phyloP scores from a whole-genome alignment of 2,329 filamentous ascomycete species.

The Exophiala aquamarina region DNA sequence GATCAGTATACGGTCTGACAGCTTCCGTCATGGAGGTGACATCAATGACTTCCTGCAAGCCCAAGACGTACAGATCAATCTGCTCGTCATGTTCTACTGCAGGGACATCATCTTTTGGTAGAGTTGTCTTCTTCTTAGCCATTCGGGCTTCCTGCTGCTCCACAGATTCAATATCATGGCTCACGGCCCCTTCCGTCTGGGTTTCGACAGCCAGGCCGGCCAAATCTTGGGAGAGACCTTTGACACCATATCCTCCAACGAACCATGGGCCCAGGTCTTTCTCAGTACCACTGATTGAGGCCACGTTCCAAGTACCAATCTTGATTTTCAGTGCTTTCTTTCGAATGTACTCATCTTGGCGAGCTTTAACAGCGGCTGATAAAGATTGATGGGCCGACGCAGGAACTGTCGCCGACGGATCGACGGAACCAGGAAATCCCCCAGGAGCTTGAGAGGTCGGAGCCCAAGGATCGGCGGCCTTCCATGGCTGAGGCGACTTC shows the following conservation, averaged over 20 bases:
- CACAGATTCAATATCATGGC: constrained; percentile 41
- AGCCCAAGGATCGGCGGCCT: constrained; percentile 23
- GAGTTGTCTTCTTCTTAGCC: constrained; percentile 42
- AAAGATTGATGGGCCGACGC: constrained; percentile 43
- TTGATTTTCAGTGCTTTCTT: constrained; percentile 77
- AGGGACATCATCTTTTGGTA: constrained; percentile 46
- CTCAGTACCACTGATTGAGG: constrained; percentile 78
- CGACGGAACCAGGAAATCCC: constrained; percentile 42
- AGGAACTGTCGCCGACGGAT: constrained; percentile 12
- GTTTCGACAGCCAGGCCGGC: constrained; percentile 49
- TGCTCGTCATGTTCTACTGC: constrained; percentile 57
- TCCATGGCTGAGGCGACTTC: constrained; percentile 21
- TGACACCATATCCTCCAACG: constrained; percentile 70
- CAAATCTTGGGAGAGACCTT: constrained; percentile 66
- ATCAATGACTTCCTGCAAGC: constrained; percentile 89
- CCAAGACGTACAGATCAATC: constrained; percentile 87
- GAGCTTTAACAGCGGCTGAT: constrained; percentile 64
- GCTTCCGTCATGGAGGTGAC: constrained; percentile 78
- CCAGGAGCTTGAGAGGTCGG: constrained; percentile 45
- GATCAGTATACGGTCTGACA: constrained; percentile 72
- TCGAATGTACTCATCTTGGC: constrained; percentile 76
- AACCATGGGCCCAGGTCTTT: constrained; percentile 91
- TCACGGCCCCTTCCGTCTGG: constrained; percentile 20
- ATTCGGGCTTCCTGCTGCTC: constrained; percentile 49
- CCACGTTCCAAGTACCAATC: constrained; percentile 94